Evolutionary conservation across 78 protist species (phyloP), one percentile per base, ranked within the genome.

Genomic region (Dictyostelium capitatum): DNA sequence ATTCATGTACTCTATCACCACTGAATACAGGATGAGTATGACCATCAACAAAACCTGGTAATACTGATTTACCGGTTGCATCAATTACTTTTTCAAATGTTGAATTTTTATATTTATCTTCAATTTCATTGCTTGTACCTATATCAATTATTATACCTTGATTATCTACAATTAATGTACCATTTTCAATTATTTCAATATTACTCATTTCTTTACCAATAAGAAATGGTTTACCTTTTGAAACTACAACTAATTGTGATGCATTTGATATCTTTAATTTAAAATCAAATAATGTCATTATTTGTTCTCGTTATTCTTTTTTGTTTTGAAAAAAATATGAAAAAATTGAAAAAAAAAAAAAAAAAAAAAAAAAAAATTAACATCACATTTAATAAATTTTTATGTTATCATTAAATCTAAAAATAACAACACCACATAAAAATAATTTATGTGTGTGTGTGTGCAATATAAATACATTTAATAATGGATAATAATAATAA

Each of bases 11-110:
- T 20, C 98, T 14, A 91, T 94, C 97, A 28, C 98, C 98, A 30
- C 89, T 91, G 81, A 73, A 96, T 9, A 97, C 98, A 11, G 98
- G 97, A 77, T 97, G 98, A 12, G 98, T 97, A 80, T 97, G 98
- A 20, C 95, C 97, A 57, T 97, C 98, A 2, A 95, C 97, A 25
- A 97, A 77, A 37, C 96, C 98, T 6, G 98, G 98, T 23, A 97
- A 53, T 5, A 96, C 96, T 59, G 90, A 15, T 56, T 48, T 85
- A 19, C 97, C 97, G 10, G 79, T 25, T 19, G 85, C 91, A 64
- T 96, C 97, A 4, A 97, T 89, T 14, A 82, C 96, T 1, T 25
- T 70, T 32, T 89, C 97, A 92, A 95, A 95, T 6, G 70, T 56
- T 32, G 28, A 25, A 56, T 46, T 56, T 17, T 32, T 64, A 80